phyloP scores from a whole-genome alignment of 169 alveolate species.

The Cryptosporidium ubiquitum region DNA sequence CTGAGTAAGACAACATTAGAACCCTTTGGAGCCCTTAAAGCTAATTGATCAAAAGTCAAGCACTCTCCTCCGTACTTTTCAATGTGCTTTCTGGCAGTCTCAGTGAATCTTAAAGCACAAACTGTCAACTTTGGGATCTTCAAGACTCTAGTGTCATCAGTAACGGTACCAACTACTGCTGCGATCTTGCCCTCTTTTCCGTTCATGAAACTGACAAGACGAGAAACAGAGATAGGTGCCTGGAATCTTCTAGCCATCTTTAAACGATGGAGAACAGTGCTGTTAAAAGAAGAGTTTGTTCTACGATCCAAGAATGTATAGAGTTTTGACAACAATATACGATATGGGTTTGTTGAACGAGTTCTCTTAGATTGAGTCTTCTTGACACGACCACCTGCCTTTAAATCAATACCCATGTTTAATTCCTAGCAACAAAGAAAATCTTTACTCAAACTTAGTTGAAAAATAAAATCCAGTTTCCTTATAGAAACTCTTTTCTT shows the following conservation, averaged over 20 bases:
- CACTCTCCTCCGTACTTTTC: slow-evolving; percentile 97
- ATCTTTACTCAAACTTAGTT: not conserved
- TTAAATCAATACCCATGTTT: slow-evolving; percentile 88
- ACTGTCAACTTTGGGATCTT: slow-evolving; percentile 91
- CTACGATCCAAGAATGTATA: slow-evolving; percentile 94
- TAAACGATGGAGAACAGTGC: slow-evolving; percentile 91
- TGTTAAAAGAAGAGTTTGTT: slow-evolving; percentile 92
- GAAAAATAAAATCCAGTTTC: slow-evolving; percentile 22
- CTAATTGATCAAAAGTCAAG: slow-evolving; percentile 97
- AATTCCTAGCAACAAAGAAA: slow-evolving; percentile 41
- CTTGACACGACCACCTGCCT: slow-evolving; percentile 91
- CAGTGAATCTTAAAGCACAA: slow-evolving; percentile 96
- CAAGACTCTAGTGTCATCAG: slow-evolving; percentile 91
- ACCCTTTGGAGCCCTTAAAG: slow-evolving; percentile 92
- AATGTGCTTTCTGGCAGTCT: slow-evolving; percentile 96
- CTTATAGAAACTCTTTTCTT: not conserved
- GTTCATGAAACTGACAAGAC: slow-evolving; percentile 89
- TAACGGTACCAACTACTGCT: slow-evolving; percentile 96
- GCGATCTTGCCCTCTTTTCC: slow-evolving; percentile 91
- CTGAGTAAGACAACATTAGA: slow-evolving; percentile 93
- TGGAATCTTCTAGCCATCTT: slow-evolving; percentile 91
- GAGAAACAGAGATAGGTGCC: slow-evolving; percentile 94
- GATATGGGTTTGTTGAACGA: slow-evolving; percentile 90
- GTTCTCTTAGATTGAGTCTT: slow-evolving; percentile 89
- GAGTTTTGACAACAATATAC: slow-evolving; percentile 84